A percentile compares a stretch with the other conserved stretches of the same genome.
Evolutionary conservation across 2,329 filamentous ascomycete genomes (phyloP).

Genomic region (Ceratocystis huliohia): DNA sequence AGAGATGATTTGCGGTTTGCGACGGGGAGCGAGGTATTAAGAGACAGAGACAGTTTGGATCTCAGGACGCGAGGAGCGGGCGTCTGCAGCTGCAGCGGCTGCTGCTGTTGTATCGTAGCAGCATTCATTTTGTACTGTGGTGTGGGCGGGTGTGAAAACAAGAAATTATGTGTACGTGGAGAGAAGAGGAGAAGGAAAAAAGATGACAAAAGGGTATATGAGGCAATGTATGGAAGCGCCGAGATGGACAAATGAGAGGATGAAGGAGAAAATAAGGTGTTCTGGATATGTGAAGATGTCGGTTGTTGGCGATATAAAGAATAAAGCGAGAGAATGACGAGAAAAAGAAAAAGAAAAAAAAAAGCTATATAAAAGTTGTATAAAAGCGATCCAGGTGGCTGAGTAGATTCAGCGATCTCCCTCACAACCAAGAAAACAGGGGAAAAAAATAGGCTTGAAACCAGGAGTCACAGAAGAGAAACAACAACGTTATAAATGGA

Average conservation of each 20-base stretch:
- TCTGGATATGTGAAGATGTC: too few relatives aligned
- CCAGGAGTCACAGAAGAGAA: constrained; percentile 16
- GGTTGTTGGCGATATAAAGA: background rate
- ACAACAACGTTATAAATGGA: constrained; percentile 12
- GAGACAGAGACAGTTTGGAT: constrained; percentile 31
- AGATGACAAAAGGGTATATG: background rate
- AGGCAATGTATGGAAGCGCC: background rate
- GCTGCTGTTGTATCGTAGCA: constrained; percentile 13
- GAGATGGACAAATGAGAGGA: background rate
- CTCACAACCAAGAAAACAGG: constrained; percentile 6
- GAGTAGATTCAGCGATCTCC: background rate
- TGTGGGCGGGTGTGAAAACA: background rate
- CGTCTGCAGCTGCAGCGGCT: background rate
- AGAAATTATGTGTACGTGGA: background rate
- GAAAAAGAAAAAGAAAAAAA: constrained; percentile 4
- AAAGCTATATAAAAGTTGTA: background rate
- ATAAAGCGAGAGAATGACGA: background rate
- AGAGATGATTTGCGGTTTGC: constrained; percentile 8
- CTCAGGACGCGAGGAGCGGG: constrained; percentile 8
- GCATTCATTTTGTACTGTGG: constrained; percentile 13
- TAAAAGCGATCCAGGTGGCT: background rate
- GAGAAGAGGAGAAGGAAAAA: background rate
- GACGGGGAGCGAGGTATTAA: constrained; percentile 34
- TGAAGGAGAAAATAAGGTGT: too few relatives aligned
- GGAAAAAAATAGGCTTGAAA: constrained; percentile 14